Evolutionary conservation across 805 yeast genomes (phyloP).

Genomic region (Wickerhamomyces hampshirensis): DNA sequence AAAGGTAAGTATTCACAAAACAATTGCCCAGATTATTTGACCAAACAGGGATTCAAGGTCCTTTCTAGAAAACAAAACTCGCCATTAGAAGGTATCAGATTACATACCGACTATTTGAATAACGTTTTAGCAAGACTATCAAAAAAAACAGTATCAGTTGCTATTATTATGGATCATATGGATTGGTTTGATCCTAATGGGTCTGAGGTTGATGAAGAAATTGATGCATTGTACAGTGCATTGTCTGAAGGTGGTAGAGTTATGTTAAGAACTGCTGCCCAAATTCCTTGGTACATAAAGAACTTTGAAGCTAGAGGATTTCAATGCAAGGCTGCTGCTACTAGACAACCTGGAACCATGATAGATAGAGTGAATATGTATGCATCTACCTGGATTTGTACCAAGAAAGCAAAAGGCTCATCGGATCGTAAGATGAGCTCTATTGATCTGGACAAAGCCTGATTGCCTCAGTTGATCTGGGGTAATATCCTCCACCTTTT

Average conservation of each 20-base stretch:
- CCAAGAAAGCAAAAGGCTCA: conserved; percentile 32
- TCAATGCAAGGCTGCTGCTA: conserved; percentile 62
- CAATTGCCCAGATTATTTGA: conserved; percentile 76
- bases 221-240: conserved; percentile 57
- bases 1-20: conserved; percentile 52
- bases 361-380: conserved; percentile 85
- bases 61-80: conserved; percentile 37
- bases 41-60: conserved; percentile 49
- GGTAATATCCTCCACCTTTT: no score
- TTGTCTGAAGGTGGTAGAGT: conserved; percentile 68
- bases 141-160: conserved; percentile 61
- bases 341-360: conserved; percentile 55
- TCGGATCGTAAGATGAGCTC: conserved; percentile 22
- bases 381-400: conserved; percentile 85
- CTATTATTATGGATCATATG: conserved; percentile 88
- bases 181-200: conserved; percentile 80
- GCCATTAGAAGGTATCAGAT: conserved; percentile 64
- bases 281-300: conserved; percentile 71
- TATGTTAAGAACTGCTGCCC: conserved; percentile 69
- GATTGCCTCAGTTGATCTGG: no score
- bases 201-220: conserved; percentile 59
- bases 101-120: conserved; percentile 75
- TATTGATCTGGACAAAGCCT: conserved; percentile 14
- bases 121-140: conserved; percentile 69
- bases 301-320: conserved; percentile 68